Base-by-base conservation (phyloP, 805 yeast genomes). In the Tanozyma kutaoensis region DNA sequence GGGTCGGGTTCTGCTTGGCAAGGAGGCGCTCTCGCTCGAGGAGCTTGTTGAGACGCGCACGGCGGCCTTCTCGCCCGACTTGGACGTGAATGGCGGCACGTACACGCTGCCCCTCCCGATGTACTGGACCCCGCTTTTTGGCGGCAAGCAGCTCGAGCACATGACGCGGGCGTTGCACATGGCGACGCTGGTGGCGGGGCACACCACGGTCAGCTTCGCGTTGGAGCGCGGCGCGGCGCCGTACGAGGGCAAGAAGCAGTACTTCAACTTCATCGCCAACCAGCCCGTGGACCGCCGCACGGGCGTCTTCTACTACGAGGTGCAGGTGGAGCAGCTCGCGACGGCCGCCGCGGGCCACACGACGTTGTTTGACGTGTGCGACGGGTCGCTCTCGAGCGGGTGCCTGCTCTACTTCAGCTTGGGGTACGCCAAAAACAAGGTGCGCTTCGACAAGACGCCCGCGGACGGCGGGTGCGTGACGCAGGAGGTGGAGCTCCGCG, bases 221-320 rank as follows among this genome's bases (percentile, higher is more conserved):
- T 17, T 17, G 9, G 20, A 17, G 9, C 8, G 10, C 10, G 20
- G 20, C 10, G 20, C 10, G 8, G 20, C 20, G 8, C 20, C 20
- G 8, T n/a, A n/a, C n/a, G n/a, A n/a, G n/a, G 10, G 8, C 9
- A 17, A 17, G 10, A 17, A 8, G 8, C 39, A 44, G 16, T 55
- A 42, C 37, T 49, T 37, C 37, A 59, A 59, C 36, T 59, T 60
- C 35, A 48, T 60, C 14, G 35, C 59, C 10, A 56, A 60, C 29
- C 48, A 50, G 27, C 49, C 53, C 4, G 43, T 59, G 5, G 32
- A 36, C 12, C 40, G 53, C 3, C 38, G 51, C 3, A 41, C 51
- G 3, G 65, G 66, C 2, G 33, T 60, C 1, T 60, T 43, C 35
- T 60, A 60, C 34, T 60, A 58, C 34, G 66, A 60, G 32, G 48